These are phyloP conservation scores for Blepharisma stoltei DNA, from an alignment of 73 alveolate genomes.

Conservation along the genomic window DNA sequence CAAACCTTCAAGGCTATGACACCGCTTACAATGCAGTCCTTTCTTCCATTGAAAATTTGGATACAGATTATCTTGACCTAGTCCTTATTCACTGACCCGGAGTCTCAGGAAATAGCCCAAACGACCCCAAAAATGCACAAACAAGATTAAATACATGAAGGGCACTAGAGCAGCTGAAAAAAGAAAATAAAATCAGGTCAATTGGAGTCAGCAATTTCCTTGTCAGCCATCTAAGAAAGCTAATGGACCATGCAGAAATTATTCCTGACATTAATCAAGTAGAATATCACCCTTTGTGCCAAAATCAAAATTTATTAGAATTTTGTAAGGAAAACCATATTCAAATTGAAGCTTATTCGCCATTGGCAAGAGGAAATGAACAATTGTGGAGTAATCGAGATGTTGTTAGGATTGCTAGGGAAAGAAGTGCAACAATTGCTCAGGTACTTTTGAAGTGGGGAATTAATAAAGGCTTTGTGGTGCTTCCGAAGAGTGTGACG, in stretches of 20 bases:
- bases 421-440: slow-evolving; percentile 57
- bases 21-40: slow-evolving; percentile 32
- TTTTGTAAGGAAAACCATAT: slow-evolving; percentile 61
- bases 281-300: slow-evolving; percentile 82
- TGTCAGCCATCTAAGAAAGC: slow-evolving; percentile 63
- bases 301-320: slow-evolving; percentile 72
- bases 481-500: slow-evolving; percentile 73
- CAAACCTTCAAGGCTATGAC: slow-evolving; percentile 36
- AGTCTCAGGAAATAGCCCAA: slow-evolving; percentile 24
- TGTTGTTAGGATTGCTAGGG: slow-evolving; percentile 48
- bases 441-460: slow-evolving; percentile 78
- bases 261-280: slow-evolving; percentile 81
- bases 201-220: slow-evolving; percentile 85
- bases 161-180: slow-evolving; percentile 65
- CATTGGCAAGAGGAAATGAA: slow-evolving; percentile 74
- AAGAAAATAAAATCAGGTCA: slow-evolving; percentile 68
- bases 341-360: slow-evolving; percentile 75
- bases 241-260: slow-evolving; percentile 57
- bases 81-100: slow-evolving; percentile 91
- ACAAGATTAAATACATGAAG: slow-evolving; percentile 80
- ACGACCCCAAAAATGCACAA: slow-evolving; percentile 47
- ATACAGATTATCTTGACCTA: slow-evolving; percentile 65
- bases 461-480: slow-evolving; percentile 59
- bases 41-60: slow-evolving; percentile 35
- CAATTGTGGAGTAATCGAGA: slow-evolving; percentile 53